A percentile compares a stretch with the other conserved stretches of the same genome.
Conservation (phyloP, 176 grass and related monocot genomes). For the Carex parvula region DNA sequence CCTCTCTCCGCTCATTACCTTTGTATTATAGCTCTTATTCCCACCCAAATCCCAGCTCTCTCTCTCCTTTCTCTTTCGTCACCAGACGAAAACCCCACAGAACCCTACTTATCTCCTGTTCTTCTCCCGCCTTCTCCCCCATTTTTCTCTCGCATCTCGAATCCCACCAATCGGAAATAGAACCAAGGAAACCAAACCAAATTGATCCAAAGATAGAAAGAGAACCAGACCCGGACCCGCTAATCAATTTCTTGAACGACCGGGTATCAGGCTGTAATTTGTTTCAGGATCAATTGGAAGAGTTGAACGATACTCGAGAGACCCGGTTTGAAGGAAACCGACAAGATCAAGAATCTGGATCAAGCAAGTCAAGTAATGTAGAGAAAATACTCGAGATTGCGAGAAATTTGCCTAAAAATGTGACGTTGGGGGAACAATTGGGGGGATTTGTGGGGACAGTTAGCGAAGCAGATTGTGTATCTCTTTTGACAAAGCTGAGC, state of each 20-base stretch:
- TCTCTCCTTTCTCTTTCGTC: not conserved
- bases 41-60: not conserved
- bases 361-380: not conserved
- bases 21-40: not conserved
- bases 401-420: constrained; percentile 39
- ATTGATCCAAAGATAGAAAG: constrained; percentile 9
- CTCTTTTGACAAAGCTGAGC: constrained; percentile 30
- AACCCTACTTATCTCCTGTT: constrained; percentile 12
- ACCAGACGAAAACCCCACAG: not conserved
- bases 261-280: not conserved
- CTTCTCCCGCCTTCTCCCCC: constrained; percentile 11
- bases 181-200: not conserved
- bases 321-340: constrained; percentile 5
- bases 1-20: not conserved
- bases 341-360: not conserved
- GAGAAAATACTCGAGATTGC: constrained; percentile 30
- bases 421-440: constrained; percentile 29
- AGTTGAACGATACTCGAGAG: constrained; percentile 18
- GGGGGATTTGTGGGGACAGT: constrained; percentile 19
- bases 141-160: constrained; percentile 33
- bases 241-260: constrained; percentile 20
- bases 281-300: constrained; percentile 28
- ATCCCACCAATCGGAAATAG: not conserved
- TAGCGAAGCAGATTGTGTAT: constrained; percentile 35
- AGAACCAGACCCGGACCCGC: constrained; percentile 7